Evolutionary conservation across 495 filamentous ascomycete species (phyloP).

Genomic region (Halenospora varia): DNA sequence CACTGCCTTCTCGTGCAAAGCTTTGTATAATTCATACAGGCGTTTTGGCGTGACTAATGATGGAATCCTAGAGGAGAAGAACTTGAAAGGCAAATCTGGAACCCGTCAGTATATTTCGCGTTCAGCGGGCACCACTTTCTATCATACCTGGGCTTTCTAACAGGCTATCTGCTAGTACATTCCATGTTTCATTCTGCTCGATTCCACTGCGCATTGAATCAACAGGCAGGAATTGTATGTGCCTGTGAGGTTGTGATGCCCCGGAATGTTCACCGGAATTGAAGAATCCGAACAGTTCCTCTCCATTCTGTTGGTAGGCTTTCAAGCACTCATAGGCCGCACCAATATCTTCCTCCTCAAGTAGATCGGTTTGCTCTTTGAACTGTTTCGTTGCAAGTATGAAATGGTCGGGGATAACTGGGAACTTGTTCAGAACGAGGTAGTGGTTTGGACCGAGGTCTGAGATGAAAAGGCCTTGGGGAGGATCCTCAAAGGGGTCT

Average conservation of each 20-base stretch:
- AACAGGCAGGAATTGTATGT: constrained; percentile 73
- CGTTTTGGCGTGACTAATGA: constrained; percentile 33
- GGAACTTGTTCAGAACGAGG: constrained; percentile 79
- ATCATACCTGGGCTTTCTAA: constrained; percentile 5
- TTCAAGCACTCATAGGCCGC: constrained; percentile 61
- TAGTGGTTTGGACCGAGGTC: constrained; percentile 53
- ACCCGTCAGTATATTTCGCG: neutral
- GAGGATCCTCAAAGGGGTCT: constrained; percentile 65
- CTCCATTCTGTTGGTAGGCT: constrained; percentile 44
- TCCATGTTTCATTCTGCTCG: constrained; percentile 31
- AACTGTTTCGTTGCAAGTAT: constrained; percentile 68
- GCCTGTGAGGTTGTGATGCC: constrained; percentile 74
- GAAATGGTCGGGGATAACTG: constrained; percentile 74
- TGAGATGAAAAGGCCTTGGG: constrained; percentile 56
- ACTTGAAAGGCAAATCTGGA: constrained; percentile 45
- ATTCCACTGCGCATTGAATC: constrained; percentile 55
- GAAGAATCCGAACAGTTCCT: constrained; percentile 72
- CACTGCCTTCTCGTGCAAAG: constrained; percentile 51
- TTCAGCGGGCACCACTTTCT: neutral
- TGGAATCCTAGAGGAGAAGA: constrained; percentile 45
- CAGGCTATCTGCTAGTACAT: constrained; percentile 50
- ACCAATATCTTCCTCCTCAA: constrained; percentile 62
- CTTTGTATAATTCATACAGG: constrained; percentile 43
- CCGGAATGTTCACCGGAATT: constrained; percentile 77
- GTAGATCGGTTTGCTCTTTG: constrained; percentile 62